A percentile compares a stretch with the other conserved stretches of the same genome.
Conservation (phyloP, 2,329 filamentous ascomycete genomes). For the Cylindrodendrum hubeiense region DNA sequence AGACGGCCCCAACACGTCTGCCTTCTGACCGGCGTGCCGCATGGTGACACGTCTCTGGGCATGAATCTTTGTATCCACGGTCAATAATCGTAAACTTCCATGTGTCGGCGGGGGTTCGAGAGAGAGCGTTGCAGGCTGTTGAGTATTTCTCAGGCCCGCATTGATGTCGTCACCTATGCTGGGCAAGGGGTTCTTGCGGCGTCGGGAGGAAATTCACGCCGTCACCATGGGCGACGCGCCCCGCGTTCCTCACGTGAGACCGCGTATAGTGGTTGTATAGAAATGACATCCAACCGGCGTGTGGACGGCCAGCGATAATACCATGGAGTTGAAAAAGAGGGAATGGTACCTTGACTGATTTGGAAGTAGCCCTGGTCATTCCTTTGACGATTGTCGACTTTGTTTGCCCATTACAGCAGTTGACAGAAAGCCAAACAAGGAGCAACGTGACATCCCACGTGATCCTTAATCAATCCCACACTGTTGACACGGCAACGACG, state of each 20-base stretch:
- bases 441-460: constrained; percentile 28
- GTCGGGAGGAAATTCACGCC: constrained; percentile 36
- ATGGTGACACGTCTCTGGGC: constrained; percentile 24
- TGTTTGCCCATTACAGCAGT: background rate
- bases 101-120: background rate
- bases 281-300: background rate
- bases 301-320: no score
- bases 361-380: background rate
- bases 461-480: background rate
- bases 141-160: constrained; percentile 21
- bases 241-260: constrained; percentile 50
- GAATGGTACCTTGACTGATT: background rate
- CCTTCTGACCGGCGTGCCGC: constrained; percentile 25
- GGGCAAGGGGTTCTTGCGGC: constrained; percentile 2
- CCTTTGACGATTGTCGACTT: background rate
- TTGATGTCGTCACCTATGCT: constrained; percentile 21
- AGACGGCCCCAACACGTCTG: constrained; percentile 28
- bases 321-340: background rate
- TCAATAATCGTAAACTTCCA: constrained; percentile 4
- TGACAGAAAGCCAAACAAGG: background rate
- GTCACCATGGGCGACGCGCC: constrained; percentile 43
- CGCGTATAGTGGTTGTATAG: constrained; percentile 49
- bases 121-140: background rate
- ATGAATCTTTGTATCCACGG: constrained; percentile 28
- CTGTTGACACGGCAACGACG: constrained; percentile 51